Evolutionary conservation across 345 rosid species (phyloP), one percentile per base, ranked within the genome.

Genomic region (Cardiospermum halicacabum): DNA sequence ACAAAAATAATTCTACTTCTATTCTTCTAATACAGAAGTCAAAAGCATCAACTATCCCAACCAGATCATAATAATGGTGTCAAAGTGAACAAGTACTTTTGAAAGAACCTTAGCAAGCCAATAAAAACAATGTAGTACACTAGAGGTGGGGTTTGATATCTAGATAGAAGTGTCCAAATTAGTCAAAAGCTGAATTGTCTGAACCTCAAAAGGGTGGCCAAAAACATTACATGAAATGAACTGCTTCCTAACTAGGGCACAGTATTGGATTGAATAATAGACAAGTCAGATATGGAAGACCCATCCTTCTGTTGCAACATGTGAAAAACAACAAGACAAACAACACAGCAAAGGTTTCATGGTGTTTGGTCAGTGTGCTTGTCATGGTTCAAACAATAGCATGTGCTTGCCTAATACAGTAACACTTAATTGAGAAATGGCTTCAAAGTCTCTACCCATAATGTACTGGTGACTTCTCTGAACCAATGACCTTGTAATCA

Each of bases 391-490:
- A 48, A 62, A 62, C 72, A 62, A 32, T 32, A 15, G 51, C 73
- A 68, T 53, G 76, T 67, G 76, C 65, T 12, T 12, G 24, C n/a
- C 57, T 55, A 40, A 61, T 16, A 60, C 5, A 47, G 24, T 51
- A 18, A 39, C n/a, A n/a, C 50, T 64, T 64, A 11, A 40, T 16
- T 37, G 18, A 39, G 51, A 37, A 40, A 6, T 19, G 18, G 36
- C 54, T 3, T 18, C 15, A 18, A n/a, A 27, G 27, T 1, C 11
- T 26, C 7, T 1, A 31, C 42, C 42, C 66, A 58, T 39, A 3
- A 40, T 22, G 15, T 28, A 16, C 55, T 7, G 26, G 9, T 18
- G 6, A 18, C n/a, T 25, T 53, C 62, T 58, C 47, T 26, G 51
- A 10, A 22, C 45, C 56, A 5, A 13, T 19, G 22, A 32, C 30